Evolutionary conservation across 2,329 filamentous ascomycete genomes (phyloP).

Genomic region (Cordyceps cicadae): DNA sequence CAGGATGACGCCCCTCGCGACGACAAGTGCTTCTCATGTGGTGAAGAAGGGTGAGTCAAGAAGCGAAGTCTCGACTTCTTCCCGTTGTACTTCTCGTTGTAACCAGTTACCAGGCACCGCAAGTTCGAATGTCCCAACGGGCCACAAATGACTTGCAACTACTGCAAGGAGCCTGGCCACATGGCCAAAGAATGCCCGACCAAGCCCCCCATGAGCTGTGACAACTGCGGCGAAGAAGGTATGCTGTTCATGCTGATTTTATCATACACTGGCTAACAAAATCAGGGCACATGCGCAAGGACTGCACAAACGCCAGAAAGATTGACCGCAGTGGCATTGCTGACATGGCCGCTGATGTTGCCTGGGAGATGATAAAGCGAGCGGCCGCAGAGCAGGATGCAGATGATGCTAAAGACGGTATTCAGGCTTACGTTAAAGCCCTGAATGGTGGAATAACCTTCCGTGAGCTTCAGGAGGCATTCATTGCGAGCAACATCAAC

Average conservation of each 20-base stretch:
- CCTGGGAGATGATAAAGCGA: slow-evolving; percentile 47
- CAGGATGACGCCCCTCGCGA: slow-evolving; percentile 13
- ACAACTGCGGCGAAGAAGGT: slow-evolving; percentile 56
- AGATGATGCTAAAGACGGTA: slow-evolving; percentile 53
- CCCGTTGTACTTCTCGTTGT: background rate
- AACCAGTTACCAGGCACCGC: slow-evolving; percentile 18
- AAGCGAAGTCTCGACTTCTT: background rate
- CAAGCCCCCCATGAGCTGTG: slow-evolving; percentile 47
- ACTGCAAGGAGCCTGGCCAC: slow-evolving; percentile 45
- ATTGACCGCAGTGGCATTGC: slow-evolving; percentile 45
- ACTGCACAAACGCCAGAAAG: slow-evolving; percentile 53
- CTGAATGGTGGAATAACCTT: slow-evolving; percentile 47
- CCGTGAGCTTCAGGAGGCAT: slow-evolving; percentile 49
- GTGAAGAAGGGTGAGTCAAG: slow-evolving; percentile 26
- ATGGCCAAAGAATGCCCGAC: slow-evolving; percentile 55
- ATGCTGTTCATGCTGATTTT: slow-evolving; percentile 13
- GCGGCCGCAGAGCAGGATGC: slow-evolving; percentile 49
- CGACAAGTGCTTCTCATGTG: slow-evolving; percentile 30
- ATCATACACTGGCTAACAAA: slow-evolving; percentile 12
- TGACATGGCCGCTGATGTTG: slow-evolving; percentile 42
- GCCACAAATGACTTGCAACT: slow-evolving; percentile 28
- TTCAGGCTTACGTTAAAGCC: slow-evolving; percentile 55
- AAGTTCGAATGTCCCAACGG: slow-evolving; percentile 29
- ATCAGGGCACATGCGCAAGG: slow-evolving; percentile 45
- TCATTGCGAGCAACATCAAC: slow-evolving; percentile 45